Base-by-base conservation (phyloP, 148 eudicot species). In the Rhododendron henanense region DNA sequence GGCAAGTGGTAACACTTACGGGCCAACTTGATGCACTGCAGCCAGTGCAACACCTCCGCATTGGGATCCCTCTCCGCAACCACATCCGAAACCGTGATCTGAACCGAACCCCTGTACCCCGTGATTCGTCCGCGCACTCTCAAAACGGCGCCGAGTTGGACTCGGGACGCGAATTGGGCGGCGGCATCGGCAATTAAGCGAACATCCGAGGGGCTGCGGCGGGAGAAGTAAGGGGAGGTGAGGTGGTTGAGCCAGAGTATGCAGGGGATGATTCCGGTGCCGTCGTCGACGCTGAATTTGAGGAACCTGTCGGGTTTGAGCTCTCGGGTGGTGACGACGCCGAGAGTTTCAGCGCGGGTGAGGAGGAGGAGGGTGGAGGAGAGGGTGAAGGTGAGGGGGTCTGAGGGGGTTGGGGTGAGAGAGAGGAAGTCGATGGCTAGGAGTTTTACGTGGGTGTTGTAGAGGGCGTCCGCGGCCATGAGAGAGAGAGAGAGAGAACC, bases 241-340 rank as follows among this genome's bases (percentile, higher is more conserved):
- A 90, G 87, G 16, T 96, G 99, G 86, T 95, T 96, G 23, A 93
- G 91, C 99, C 99, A 95, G 71, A 96, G 91, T 6, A 95, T 85
- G 80, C 99, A 96, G 2, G 93, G 91, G 50, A 93, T 55, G 89
- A 93, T 91, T 1, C 96, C 98, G 14, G 96, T 93, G 51, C 95
- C 95, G 59, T 96, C 99, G 59, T 96, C 99, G 23, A 96, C 71
- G 9, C 89, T 80, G 89, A 96, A 96, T 44, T 90, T 85, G 84
- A 96, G 88, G 85, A 94, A 94, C 51, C 85, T 92, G 82, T 85
- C 88, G 84, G 96, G 96, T 79, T 94, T 94, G 85, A 87, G 85
- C 55, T 94, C 95, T 6, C 93, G 91, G 88, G 91, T 86, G 18
- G 91, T 92, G 85, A 96, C 94, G 2, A 91, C 78, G 33, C 99